Base-by-base conservation (phyloP, 78 protist species). In the Cavenderia fasciculata region DNA sequence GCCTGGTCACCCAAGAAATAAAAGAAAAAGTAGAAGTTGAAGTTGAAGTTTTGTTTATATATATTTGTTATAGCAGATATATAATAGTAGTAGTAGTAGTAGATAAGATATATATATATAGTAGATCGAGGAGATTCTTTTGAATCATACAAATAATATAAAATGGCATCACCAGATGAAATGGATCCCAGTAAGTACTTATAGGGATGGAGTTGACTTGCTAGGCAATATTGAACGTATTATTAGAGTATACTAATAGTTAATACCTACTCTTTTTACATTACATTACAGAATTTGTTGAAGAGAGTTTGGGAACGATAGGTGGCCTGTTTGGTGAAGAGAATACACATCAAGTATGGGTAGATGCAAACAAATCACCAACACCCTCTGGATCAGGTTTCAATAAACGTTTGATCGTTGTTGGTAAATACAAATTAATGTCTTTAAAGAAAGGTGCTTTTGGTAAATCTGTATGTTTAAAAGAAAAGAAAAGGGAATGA, bases 381-480 rank as follows among this genome's bases (percentile, higher is more conserved):
- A 52, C 59, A 54, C 41, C 74, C 25, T 23, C 77, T 34, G 89
- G 70, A 14, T 54, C 89, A 31, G 68, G 56, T 3, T 82, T 82
- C 47, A 82, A 82, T 43, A 82, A 82, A 23, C 54, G 89, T 41
- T 56, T 65, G 12, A 82, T 82, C 38, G 89, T 82, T 6, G 89
- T 82, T 19, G 89, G 89, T 25, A 65, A 68, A 68, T 82, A 70
- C 43, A 82, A 82, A 56, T 14, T 82, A 10, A 1, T 82, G 2
- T 82, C 89, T 21, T 40, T 82, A 25, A 82, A 82, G 61, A 82
- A 70, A 31, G 89, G 89, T 82, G 33, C 89, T 40, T 82, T 82
- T 68, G 89, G 89, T 82, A 82, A 82, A 82, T 82, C 89, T 23
- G 89, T 82, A 82, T 31, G 89, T 65, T 33, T 27, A 8, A 56